A percentile compares a stretch with the other conserved stretches of the same genome.
Evolutionary conservation across 2,329 filamentous ascomycete species (phyloP).

Genomic region (Xylaria digitata): DNA sequence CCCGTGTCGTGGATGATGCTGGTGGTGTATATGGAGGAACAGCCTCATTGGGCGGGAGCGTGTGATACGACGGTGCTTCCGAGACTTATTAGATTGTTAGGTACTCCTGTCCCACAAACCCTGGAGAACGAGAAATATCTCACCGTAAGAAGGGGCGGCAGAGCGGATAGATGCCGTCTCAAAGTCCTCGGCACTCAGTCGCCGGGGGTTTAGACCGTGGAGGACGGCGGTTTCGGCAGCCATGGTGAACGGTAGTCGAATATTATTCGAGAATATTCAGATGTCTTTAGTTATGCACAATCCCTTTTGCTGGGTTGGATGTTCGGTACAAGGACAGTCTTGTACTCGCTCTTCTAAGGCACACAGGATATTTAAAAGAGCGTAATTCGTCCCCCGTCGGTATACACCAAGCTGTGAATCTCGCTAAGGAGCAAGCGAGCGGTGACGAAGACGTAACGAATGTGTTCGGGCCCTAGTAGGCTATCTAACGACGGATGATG

Average conservation of each 20-base stretch:
- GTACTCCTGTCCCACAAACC: neutral
- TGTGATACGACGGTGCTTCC: constrained; percentile 73
- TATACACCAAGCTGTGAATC: constrained; percentile 11
- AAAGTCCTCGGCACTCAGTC: constrained; percentile 65
- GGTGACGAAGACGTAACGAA: constrained; percentile 27
- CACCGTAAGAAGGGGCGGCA: constrained; percentile 74
- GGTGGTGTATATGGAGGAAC: constrained; percentile 64
- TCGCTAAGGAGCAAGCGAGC: constrained; percentile 1
- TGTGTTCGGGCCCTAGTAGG: constrained; percentile 13
- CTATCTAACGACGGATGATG: constrained; percentile 30
- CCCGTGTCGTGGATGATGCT: constrained; percentile 38
- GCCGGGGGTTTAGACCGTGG: constrained; percentile 41
- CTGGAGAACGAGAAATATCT: constrained; percentile 45
- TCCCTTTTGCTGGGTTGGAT: constrained; percentile 5
- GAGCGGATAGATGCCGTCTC: constrained; percentile 76
- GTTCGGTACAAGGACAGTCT: neutral
- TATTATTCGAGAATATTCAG: constrained; percentile 1
- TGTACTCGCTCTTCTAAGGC: neutral
- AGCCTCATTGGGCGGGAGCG: constrained; percentile 58
- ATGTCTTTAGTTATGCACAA: neutral
- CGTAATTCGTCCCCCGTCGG: constrained; percentile 2
- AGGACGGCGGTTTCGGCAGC: constrained; percentile 46
- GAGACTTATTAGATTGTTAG: constrained; percentile 60
- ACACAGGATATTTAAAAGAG: constrained; percentile 16
- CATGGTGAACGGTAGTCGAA: constrained; percentile 39